A percentile compares a stretch with the other conserved stretches of the same genome.
Conservation (phyloP, 768 basidiomycete genomes). For the Auricularia auricula-judae region DNA sequence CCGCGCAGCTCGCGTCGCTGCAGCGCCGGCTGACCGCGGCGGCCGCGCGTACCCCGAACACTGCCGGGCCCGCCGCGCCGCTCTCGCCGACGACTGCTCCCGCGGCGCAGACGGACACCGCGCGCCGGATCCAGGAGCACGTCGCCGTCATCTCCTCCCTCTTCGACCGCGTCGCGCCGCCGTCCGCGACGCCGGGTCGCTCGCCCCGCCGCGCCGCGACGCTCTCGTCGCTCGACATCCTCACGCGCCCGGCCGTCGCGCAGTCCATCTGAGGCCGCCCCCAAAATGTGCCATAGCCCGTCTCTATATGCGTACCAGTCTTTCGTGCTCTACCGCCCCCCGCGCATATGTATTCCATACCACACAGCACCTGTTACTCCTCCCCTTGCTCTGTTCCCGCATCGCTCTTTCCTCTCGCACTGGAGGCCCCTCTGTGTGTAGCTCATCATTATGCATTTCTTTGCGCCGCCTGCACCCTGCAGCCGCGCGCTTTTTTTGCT, state of each 20-base stretch:
- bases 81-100: no score
- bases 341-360: background rate
- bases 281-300: background rate
- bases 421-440: background rate
- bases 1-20: background rate
- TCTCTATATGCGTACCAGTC: background rate
- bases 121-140: background rate
- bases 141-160: background rate
- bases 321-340: background rate
- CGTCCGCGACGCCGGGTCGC: background rate
- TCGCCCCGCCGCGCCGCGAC: background rate
- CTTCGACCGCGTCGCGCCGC: background rate
- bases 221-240: background rate
- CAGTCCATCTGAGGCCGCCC: background rate
- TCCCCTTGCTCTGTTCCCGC: background rate
- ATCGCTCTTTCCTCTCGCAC: background rate
- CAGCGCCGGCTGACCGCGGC: background rate
- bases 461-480: background rate
- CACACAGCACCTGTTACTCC: background rate
- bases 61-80: no score
- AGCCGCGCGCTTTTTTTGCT: background rate
- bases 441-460: background rate
- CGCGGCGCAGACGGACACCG: background rate
- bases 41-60: background rate
- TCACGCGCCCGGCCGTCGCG: background rate